phyloP scores from a whole-genome alignment of 2,329 filamentous ascomycete genomes.

The Claviceps capensis region DNA sequence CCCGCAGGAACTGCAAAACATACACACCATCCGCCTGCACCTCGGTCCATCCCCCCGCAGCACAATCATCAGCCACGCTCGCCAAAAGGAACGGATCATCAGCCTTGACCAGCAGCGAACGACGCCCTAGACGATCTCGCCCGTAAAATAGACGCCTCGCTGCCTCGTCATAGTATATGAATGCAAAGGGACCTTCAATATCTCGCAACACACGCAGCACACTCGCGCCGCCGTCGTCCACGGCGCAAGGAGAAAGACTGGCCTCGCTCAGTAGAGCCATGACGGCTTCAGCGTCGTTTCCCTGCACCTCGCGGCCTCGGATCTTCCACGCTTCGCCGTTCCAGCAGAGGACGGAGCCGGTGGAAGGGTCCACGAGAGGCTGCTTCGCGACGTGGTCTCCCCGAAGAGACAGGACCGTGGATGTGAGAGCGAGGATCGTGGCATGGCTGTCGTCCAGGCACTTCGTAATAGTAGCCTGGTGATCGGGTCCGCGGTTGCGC shows the following conservation, averaged over 20 bases:
- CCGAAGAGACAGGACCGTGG: constrained; percentile 83
- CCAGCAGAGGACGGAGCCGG: constrained; percentile 72
- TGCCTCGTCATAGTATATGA: constrained; percentile 62
- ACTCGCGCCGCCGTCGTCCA: constrained; percentile 9
- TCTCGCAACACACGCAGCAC: constrained; percentile 41
- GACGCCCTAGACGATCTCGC: constrained; percentile 73
- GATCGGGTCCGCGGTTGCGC: constrained; percentile 45
- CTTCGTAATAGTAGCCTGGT: constrained; percentile 31
- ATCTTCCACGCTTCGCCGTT: constrained; percentile 93
- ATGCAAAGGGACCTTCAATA: constrained; percentile 76
- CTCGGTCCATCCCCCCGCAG: constrained; percentile 51
- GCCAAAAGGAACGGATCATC: constrained; percentile 45
- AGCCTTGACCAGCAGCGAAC: constrained; percentile 58
- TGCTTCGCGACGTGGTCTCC: constrained; percentile 59
- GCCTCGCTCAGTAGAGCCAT: constrained; percentile 44
- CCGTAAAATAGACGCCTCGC: constrained; percentile 60
- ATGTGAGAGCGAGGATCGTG: constrained; percentile 50
- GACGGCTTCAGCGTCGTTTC: constrained; percentile 67
- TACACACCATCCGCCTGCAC: constrained; percentile 78
- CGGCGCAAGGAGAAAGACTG: constrained; percentile 10
- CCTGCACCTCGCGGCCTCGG: constrained; percentile 38
- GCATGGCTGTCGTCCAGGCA: constrained; percentile 12
- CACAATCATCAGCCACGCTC: constrained; percentile 48
- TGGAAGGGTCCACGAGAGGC: constrained; percentile 47
- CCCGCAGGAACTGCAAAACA: constrained; percentile 39